phyloP scores from a whole-genome alignment of 2,329 filamentous ascomycete species.

The Fusarium chaquense region DNA sequence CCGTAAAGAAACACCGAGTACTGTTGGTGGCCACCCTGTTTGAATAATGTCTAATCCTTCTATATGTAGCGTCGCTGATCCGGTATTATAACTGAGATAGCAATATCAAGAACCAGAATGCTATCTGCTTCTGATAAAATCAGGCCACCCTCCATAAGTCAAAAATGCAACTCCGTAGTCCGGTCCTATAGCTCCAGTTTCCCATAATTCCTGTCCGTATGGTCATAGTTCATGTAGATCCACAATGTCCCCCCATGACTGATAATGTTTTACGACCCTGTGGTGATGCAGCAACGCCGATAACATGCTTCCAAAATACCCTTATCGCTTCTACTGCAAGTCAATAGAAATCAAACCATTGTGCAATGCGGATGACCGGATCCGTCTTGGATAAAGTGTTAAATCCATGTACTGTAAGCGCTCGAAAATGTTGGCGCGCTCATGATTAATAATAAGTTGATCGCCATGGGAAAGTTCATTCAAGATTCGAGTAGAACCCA shows the following conservation, averaged over 20 bases:
- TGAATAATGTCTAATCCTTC: conserved; percentile 39
- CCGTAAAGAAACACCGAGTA: conserved; percentile 8
- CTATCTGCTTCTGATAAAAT: conserved; percentile 30
- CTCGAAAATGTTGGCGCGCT: conserved; percentile 14
- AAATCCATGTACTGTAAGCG: conserved; percentile 33
- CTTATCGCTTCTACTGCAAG: conserved; percentile 50
- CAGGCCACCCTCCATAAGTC: conserved; percentile 37
- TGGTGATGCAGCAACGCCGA: conserved; percentile 53
- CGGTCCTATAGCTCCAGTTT: conserved; percentile 43
- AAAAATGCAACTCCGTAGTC: conserved; percentile 46
- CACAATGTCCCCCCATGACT: conserved; percentile 46
- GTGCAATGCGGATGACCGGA: conserved; percentile 48
- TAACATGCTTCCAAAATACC: conserved; percentile 52
- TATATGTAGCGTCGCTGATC: conserved; percentile 36
- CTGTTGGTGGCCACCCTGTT: conserved; percentile 25
- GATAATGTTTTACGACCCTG: conserved; percentile 36
- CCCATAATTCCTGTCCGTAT: conserved; percentile 43
- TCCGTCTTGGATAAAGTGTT: conserved; percentile 42
- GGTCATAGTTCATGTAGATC: conserved; percentile 49
- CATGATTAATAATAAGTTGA: conserved; percentile 29
- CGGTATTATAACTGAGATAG: conserved; percentile 42
- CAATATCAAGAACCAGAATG: conserved; percentile 42
- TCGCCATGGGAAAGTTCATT: conserved; percentile 23
- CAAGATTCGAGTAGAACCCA: neutral
- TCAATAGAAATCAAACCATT: conserved; percentile 46